Evolutionary conservation across 2,329 filamentous ascomycete genomes (phyloP).

Genomic region (Ceratocystis variospora): DNA sequence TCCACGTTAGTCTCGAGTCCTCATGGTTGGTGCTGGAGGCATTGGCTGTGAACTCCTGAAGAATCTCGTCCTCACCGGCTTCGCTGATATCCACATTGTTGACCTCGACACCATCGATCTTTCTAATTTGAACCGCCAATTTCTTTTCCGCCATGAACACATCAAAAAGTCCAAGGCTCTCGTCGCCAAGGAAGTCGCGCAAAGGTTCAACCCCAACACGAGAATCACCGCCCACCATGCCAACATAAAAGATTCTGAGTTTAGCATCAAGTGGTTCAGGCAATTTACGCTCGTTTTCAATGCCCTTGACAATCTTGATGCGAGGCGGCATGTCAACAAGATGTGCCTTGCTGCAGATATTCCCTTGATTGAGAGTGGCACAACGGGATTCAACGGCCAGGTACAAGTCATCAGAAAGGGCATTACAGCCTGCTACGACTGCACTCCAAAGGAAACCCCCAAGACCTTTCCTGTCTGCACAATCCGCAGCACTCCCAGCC

Average conservation of each 20-base stretch:
- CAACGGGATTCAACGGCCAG: constrained; percentile 93
- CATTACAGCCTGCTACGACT: constrained; percentile 91
- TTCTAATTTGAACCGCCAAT: constrained; percentile 94
- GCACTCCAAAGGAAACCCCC: constrained; percentile 73
- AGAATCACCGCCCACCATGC: constrained; percentile 81
- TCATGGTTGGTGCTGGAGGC: constrained; percentile 91
- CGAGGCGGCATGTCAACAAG: constrained; percentile 84
- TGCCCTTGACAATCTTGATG: constrained; percentile 89
- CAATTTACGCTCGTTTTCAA: constrained; percentile 84
- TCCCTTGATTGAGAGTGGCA: constrained; percentile 88
- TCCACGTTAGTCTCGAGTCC: constrained; percentile 56
- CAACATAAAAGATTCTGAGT: constrained; percentile 83
- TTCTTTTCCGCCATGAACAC: constrained; percentile 89
- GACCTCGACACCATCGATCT: constrained; percentile 97
- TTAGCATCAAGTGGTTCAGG: constrained; percentile 79
- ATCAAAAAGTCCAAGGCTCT: constrained; percentile 95
- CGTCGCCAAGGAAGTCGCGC: constrained; percentile 83
- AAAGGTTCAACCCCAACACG: constrained; percentile 76
- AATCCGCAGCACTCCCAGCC: constrained; percentile 87
- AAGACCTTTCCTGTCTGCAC: constrained; percentile 95
- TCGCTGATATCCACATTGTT: constrained; percentile 84
- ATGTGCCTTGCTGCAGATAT: constrained; percentile 92
- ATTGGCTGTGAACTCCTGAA: constrained; percentile 97
- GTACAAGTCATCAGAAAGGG: constrained; percentile 94
- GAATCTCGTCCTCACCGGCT: constrained; percentile 83